Conservation (phyloP, 106 monocot species). For the Posidonia australis region DNA sequence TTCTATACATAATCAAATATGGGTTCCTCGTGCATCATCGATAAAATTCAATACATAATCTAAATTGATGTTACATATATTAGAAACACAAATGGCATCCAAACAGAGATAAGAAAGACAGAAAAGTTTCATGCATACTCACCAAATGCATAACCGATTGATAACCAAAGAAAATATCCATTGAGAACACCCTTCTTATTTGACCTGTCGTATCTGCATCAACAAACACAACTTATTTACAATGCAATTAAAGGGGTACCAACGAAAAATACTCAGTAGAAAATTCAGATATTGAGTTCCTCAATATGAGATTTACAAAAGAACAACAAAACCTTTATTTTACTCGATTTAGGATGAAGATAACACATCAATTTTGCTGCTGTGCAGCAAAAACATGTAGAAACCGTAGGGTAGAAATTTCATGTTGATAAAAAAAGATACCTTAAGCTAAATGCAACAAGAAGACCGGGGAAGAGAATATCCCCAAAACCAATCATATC, state of each 20-base stretch:
- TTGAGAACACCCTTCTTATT: slow-evolving; percentile 31
- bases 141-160: slow-evolving; percentile 64
- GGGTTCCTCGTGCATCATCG: too few species aligned
- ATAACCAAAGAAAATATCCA: slow-evolving; percentile 58
- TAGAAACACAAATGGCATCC: not conserved
- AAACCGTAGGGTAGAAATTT: not conserved
- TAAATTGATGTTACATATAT: not conserved
- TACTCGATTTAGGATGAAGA: too few species aligned
- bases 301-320: too few species aligned
- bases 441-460: slow-evolving; percentile 95
- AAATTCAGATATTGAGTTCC: not conserved
- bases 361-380: not conserved
- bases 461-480: slow-evolving; percentile 94
- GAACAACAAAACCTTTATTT: too few species aligned
- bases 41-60: too few species aligned
- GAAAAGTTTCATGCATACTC: slow-evolving; percentile 3
- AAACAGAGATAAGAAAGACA: not conserved
- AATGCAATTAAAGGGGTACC: not conserved
- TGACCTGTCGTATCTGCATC: slow-evolving; percentile 47
- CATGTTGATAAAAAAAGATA: slow-evolving; percentile 19
- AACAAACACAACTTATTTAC: not conserved
- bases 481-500: slow-evolving; percentile 99
- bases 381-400: not conserved
- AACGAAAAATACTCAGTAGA: too few species aligned
- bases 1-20: too few species aligned